These are phyloP conservation scores for Bolboschoenoplectus hybrid DNA, from an alignment of 202 grass and related monocot genomes.

Conservation along the genomic window DNA sequence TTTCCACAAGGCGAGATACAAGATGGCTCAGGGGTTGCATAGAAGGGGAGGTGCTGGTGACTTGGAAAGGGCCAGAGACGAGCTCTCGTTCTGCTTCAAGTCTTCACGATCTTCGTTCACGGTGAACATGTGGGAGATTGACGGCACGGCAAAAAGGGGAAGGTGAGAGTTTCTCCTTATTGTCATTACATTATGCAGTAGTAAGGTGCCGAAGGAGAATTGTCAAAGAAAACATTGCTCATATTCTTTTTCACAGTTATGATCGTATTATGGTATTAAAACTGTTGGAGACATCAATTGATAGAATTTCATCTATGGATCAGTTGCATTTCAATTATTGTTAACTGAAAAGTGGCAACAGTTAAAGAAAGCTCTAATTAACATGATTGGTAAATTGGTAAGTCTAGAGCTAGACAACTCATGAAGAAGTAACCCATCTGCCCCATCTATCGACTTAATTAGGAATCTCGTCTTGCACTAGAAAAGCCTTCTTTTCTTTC, in stretches of 20 bases:
- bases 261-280: neutral
- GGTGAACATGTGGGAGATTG: conserved; percentile 98
- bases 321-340: conserved; percentile 3
- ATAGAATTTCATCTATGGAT: neutral
- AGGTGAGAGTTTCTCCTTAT: conserved; percentile 52
- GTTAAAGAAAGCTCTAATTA: neutral
- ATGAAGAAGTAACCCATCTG: neutral
- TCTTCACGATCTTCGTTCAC: conserved; percentile 94
- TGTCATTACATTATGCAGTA: neutral
- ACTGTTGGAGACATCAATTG: neutral
- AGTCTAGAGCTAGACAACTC: neutral
- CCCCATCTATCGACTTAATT: neutral
- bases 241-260: neutral
- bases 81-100: conserved; percentile 98
- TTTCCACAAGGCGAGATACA: conserved; percentile 93
- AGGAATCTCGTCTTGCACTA: neutral
- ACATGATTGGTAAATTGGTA: neutral
- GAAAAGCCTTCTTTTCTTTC: neutral
- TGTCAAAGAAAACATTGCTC: conserved; percentile 3
- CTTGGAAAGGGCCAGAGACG: conserved; percentile 79
- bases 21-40: conserved; percentile 86
- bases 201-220: neutral
- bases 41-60: conserved; percentile 76
- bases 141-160: conserved; percentile 85
- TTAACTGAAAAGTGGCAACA: neutral